Conservation (phyloP, 768 basidiomycete genomes). For the Lactarius sp. region DNA sequence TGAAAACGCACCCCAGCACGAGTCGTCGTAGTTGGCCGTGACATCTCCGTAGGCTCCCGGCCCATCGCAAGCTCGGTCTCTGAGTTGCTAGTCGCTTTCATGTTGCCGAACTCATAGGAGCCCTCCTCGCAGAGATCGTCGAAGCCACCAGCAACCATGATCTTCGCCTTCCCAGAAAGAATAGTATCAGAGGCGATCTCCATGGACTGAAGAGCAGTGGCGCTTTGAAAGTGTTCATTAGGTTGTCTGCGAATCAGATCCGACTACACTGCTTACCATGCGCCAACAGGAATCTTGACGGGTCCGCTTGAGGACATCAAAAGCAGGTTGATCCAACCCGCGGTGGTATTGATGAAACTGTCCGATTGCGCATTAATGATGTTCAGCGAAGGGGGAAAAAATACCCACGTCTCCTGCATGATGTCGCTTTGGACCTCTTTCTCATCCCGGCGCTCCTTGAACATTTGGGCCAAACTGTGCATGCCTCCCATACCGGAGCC, state of each 20-base stretch:
- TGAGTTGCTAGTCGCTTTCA: conserved; percentile 98
- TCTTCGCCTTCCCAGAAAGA: conserved; percentile 92
- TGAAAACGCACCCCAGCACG: conserved; percentile 73
- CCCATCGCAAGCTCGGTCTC: conserved; percentile 99
- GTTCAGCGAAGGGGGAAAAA: not conserved
- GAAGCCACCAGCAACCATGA: conserved; percentile 99
- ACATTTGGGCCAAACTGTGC: conserved; percentile 89
- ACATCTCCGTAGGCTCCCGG: conserved; percentile 98
- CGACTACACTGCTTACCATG: conserved; percentile 58
- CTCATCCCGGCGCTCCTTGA: conserved; percentile 97
- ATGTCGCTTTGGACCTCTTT: conserved; percentile 98
- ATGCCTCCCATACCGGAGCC: conserved; percentile 99
- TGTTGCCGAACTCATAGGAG: conserved; percentile 98
- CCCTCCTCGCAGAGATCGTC: conserved; percentile 98
- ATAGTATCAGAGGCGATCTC: conserved; percentile 98
- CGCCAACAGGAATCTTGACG: conserved; percentile 98
- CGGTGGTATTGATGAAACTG: conserved; percentile 98
- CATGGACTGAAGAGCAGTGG: conserved; percentile 94
- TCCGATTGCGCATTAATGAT: not conserved
- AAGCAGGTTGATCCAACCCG: conserved; percentile 95
- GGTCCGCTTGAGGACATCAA: conserved; percentile 95
- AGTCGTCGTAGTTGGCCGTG: conserved; percentile 92
- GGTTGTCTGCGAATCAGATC: conserved; percentile 15
- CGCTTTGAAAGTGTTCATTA: conserved; percentile 41
- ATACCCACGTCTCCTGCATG: conserved; percentile 89